phyloP scores from a whole-genome alignment of 23 red algal genomes.

The Gracilaria gracilis region DNA sequence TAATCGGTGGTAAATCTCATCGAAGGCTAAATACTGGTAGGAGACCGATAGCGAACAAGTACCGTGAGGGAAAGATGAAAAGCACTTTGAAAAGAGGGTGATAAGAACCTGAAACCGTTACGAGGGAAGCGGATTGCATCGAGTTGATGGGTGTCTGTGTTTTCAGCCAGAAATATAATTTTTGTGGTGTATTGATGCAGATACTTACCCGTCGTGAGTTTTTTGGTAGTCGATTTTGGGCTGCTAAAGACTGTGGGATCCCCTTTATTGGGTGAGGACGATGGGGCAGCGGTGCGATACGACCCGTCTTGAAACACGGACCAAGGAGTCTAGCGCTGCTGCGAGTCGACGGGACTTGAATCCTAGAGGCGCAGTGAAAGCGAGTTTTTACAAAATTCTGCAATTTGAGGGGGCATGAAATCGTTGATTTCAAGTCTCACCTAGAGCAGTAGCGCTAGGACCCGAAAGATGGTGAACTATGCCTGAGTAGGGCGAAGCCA shows the following conservation, averaged over 20 bases:
- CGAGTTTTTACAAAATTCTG: slow-evolving; percentile 35
- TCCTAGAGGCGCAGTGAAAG: slow-evolving; percentile 55
- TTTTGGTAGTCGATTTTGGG: slow-evolving; percentile 37
- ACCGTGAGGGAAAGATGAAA: slow-evolving; percentile 94
- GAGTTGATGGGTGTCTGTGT: slow-evolving; percentile 46
- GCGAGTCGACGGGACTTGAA: slow-evolving; percentile 80
- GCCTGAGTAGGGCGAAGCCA: slow-evolving; percentile 91
- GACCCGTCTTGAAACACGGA: slow-evolving; percentile 98
- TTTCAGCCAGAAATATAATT: slow-evolving; percentile 42
- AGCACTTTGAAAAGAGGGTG: slow-evolving; percentile 89
- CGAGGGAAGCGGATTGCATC: slow-evolving; percentile 84
- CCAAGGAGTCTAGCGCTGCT: slow-evolving; percentile 94
- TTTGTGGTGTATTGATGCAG: slow-evolving; percentile 22
- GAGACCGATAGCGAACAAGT: slow-evolving; percentile 96
- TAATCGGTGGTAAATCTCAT: slow-evolving; percentile 96
- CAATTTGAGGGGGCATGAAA: slow-evolving; percentile 38
- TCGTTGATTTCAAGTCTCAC: slow-evolving; percentile 42
- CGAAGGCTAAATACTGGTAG: slow-evolving; percentile 93
- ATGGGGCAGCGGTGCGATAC: slow-evolving; percentile 45
- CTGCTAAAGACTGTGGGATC: slow-evolving; percentile 39
- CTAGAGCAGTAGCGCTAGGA: slow-evolving; percentile 55
- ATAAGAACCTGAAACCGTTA: slow-evolving; percentile 82
- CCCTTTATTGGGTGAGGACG: slow-evolving; percentile 55
- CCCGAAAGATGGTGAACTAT: slow-evolving; percentile 78
- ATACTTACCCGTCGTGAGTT: slow-evolving; percentile 51